Conservation (phyloP, 331 rosid genomes). For the Acacia pycnantha region DNA sequence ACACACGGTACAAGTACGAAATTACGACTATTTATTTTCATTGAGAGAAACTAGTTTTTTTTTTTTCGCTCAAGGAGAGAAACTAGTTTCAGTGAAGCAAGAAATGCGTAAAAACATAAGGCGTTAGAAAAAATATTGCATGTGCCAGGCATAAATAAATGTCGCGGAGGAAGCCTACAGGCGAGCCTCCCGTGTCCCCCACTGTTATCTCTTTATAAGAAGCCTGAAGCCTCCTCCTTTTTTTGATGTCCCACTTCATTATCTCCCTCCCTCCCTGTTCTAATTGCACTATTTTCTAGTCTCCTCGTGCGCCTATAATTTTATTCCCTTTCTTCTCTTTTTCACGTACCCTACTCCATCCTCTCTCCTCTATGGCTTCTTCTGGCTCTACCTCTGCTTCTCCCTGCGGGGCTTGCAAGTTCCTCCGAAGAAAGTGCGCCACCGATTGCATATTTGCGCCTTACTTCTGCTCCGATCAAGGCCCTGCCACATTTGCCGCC, state of each 20-base stretch:
- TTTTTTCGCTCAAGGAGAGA: no score
- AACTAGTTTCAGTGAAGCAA: background rate
- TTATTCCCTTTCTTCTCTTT: background rate
- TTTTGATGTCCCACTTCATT: background rate
- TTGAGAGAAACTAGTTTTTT: no score
- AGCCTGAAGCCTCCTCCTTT: background rate
- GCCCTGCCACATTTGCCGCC: slow-evolving; percentile 75
- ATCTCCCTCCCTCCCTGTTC: background rate
- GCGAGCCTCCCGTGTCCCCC: slow-evolving; percentile 56
- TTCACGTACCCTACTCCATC: background rate
- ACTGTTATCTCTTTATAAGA: slow-evolving; percentile 42
- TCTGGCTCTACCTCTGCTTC: slow-evolving; percentile 58
- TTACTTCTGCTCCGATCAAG: slow-evolving; percentile 74
- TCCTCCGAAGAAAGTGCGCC: slow-evolving; percentile 77
- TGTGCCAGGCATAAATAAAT: slow-evolving; percentile 42
- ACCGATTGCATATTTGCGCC: slow-evolving; percentile 86
- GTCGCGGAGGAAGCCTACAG: slow-evolving; percentile 72
- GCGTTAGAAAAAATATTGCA: slow-evolving; percentile 20
- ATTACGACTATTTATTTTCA: background rate
- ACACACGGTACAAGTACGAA: no score
- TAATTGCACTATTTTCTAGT: slow-evolving; percentile 61
- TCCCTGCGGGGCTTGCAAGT: slow-evolving; percentile 98
- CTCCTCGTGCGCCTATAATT: slow-evolving; percentile 58
- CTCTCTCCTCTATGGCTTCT: slow-evolving; percentile 47
- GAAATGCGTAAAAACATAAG: background rate